Evolutionary conservation across 176 grass and related monocot genomes (phyloP).

Genomic region (Lolium rigidum): DNA sequence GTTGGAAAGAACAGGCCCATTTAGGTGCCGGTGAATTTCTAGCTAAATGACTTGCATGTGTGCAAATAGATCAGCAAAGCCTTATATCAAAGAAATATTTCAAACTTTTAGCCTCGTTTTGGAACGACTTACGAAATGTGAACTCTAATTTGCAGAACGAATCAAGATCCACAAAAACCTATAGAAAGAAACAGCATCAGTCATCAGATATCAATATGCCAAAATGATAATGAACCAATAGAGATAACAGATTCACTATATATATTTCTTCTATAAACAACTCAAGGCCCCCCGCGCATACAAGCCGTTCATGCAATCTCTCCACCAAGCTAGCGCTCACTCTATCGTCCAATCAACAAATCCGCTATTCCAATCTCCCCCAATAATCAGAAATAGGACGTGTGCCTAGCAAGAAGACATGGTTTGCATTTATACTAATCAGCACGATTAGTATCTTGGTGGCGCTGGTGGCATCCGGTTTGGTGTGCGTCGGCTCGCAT

Average conservation of each 20-base stretch:
- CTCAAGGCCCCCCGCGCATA: conserved; percentile 34
- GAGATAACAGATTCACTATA: conserved; percentile 43
- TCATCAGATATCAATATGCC: not conserved
- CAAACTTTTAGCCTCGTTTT: too few species aligned
- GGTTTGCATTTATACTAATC: conserved; percentile 45
- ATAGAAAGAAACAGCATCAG: not conserved
- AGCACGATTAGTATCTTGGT: conserved; percentile 67
- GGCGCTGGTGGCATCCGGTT: conserved; percentile 81
- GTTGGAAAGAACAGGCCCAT: too few species aligned
- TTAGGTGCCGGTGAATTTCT: too few species aligned
- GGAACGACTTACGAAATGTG: too few species aligned
- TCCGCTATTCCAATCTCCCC: conserved; percentile 37
- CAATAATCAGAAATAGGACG: conserved; percentile 39
- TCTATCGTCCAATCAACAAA: conserved; percentile 35
- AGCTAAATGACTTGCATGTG: too few species aligned
- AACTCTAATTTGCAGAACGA: too few species aligned
- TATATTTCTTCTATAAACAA: conserved; percentile 70
- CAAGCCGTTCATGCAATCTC: conserved; percentile 46
- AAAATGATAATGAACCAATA: conserved; percentile 38
- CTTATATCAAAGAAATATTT: too few species aligned
- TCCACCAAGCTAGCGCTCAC: conserved; percentile 29
- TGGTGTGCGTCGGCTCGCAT: conserved; percentile 69
- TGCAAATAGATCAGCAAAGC: too few species aligned
- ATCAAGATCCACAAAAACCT: conserved; percentile 9
- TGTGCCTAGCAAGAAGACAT: conserved; percentile 62